Evolutionary conservation across 148 eudicot species (phyloP).

Genomic region (Chenopodium formosanum): DNA sequence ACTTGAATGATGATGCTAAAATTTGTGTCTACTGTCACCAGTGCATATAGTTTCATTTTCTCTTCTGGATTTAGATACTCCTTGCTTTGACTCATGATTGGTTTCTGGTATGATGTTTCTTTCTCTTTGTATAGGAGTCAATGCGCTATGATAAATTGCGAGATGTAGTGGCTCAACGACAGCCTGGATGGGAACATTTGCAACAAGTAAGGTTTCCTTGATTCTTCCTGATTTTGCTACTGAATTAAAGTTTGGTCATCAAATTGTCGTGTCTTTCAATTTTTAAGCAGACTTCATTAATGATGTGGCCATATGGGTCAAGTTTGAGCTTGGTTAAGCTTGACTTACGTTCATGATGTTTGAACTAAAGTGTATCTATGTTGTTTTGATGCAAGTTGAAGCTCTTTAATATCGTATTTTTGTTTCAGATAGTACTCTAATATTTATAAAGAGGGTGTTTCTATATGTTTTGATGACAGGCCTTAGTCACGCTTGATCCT

Average conservation of each 20-base stretch:
- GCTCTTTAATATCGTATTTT: background rate
- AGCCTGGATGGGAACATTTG: slow-evolving; percentile 91
- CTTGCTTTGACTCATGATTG: background rate
- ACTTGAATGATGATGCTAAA: background rate
- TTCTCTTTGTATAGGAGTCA: slow-evolving; percentile 53
- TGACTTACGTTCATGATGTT: background rate
- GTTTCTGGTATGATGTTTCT: slow-evolving; percentile 5
- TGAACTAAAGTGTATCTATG: background rate
- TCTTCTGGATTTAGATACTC: background rate
- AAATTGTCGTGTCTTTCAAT: no score
- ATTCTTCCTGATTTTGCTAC: no score
- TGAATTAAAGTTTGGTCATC: no score
- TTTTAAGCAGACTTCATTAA: no score
- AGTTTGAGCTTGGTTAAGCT: background rate
- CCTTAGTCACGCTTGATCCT: slow-evolving; percentile 72
- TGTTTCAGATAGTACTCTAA: background rate
- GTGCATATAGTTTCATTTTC: background rate
- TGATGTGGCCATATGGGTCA: no score
- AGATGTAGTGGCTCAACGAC: slow-evolving; percentile 66
- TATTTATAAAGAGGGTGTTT: background rate
- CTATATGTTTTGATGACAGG: slow-evolving; percentile 43
- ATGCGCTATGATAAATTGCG: slow-evolving; percentile 88
- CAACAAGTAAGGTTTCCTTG: slow-evolving; percentile 52
- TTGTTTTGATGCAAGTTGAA: background rate
- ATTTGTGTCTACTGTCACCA: background rate